Evolutionary conservation across 2,329 filamentous ascomycete species (phyloP).

Genomic region (Xylaria sp.): DNA sequence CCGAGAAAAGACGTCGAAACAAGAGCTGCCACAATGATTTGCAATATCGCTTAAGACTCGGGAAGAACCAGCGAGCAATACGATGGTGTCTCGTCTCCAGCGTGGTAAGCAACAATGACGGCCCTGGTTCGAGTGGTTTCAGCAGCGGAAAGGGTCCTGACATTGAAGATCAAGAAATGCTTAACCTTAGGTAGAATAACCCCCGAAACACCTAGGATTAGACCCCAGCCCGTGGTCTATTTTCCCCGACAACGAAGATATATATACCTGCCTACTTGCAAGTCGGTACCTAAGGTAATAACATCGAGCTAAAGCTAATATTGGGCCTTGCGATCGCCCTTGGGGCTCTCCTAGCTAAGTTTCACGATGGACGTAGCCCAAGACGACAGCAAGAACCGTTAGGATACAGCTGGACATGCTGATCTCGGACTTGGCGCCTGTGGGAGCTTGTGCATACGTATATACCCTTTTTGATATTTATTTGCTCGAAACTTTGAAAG

Average conservation of each 20-base stretch:
- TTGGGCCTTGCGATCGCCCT: not conserved
- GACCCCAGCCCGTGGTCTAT: not conserved
- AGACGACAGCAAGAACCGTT: too few species aligned
- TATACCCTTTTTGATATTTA: not conserved
- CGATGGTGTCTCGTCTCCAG: conserved; percentile 10
- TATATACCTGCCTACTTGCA: not conserved
- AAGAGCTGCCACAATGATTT: conserved; percentile 6
- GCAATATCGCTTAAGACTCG: conserved; percentile 2
- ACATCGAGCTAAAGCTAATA: conserved; percentile 4
- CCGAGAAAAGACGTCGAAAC: not conserved
- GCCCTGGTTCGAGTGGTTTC: conserved; percentile 15
- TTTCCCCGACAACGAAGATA: not conserved
- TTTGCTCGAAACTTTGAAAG: not conserved
- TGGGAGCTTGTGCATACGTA: not conserved
- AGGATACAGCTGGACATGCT: not conserved
- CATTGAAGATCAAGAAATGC: conserved; percentile 15
- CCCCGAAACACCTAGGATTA: too few species aligned
- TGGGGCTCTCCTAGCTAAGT: not conserved
- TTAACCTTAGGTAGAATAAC: too few species aligned
- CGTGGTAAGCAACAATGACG: not conserved
- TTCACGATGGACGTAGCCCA: not conserved
- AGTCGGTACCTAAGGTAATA: too few species aligned
- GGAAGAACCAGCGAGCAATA: conserved; percentile 9
- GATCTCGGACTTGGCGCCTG: not conserved
- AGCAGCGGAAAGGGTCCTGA: conserved; percentile 11